phyloP scores from a whole-genome alignment of 306 rosid species.

The Senna tora region DNA sequence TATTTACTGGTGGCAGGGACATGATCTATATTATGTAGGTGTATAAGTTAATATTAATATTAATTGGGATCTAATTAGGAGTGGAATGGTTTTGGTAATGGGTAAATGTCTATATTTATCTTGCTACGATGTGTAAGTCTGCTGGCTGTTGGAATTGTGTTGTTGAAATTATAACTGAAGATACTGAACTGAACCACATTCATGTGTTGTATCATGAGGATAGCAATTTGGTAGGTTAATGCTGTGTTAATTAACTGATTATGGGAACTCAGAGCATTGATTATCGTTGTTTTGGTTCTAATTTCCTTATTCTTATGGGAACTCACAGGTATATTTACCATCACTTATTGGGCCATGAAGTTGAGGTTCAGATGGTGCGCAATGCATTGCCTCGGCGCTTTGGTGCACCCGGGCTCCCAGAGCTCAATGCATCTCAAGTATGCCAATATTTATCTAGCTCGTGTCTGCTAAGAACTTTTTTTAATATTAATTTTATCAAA shows the following conservation, averaged over 20 bases:
- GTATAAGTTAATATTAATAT: not conserved
- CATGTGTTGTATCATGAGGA: not conserved
- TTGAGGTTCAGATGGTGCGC: slow-evolving; percentile 98
- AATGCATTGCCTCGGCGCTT: slow-evolving; percentile 95
- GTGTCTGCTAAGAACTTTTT: not conserved
- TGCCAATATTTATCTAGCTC: slow-evolving; percentile 31
- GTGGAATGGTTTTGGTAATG: slow-evolving; percentile 1
- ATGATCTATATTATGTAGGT: not conserved
- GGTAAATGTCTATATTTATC: slow-evolving; percentile 5
- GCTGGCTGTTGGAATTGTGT: slow-evolving; percentile 3
- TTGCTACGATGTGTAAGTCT: not conserved
- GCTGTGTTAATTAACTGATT: slow-evolving; percentile 24
- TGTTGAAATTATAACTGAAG: slow-evolving; percentile 2
- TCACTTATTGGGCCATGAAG: slow-evolving; percentile 96
- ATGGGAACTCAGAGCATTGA: not conserved
- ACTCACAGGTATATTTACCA: slow-evolving; percentile 90
- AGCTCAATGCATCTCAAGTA: slow-evolving; percentile 98
- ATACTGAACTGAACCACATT: not conserved
- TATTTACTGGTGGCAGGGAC: not conserved
- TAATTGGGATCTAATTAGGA: slow-evolving; percentile 16
- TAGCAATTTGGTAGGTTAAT: slow-evolving; percentile 10
- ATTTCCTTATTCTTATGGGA: not conserved
- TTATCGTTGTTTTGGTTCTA: not conserved
- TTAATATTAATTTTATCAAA: not conserved
- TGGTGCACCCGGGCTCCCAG: slow-evolving; percentile 99